Conservation (phyloP, 2,329 filamentous ascomycete genomes). For the Thielaviopsis musarum region DNA sequence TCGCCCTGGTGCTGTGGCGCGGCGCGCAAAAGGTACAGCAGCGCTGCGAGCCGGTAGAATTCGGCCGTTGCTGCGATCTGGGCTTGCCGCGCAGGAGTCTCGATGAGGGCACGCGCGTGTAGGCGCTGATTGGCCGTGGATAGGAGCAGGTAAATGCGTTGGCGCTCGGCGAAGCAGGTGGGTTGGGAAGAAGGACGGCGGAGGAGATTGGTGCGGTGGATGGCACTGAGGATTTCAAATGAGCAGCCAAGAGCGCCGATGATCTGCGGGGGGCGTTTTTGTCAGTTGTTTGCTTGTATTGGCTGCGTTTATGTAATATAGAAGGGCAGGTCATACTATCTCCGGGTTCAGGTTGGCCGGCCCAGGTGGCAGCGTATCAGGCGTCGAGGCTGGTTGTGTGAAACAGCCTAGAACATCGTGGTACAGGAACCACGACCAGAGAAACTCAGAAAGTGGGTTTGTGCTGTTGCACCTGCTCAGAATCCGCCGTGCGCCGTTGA, state of each 20-base stretch:
- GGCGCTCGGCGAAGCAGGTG: slow-evolving; percentile 7
- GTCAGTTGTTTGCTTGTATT: not conserved
- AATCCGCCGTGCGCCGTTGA: slow-evolving; percentile 26
- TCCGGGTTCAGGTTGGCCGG: not conserved
- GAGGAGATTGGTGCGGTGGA: slow-evolving; percentile 26
- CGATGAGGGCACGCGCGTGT: slow-evolving; percentile 9
- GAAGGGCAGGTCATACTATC: not conserved
- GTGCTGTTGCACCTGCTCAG: slow-evolving; percentile 17
- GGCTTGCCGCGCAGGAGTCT: slow-evolving; percentile 17
- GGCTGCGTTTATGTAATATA: not conserved
- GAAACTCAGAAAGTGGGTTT: slow-evolving; percentile 21
- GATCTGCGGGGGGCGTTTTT: slow-evolving; percentile 20
- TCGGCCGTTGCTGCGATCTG: slow-evolving; percentile 28
- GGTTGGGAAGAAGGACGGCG: slow-evolving; percentile 15
- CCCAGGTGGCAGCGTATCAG: not conserved
- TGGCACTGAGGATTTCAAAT: slow-evolving; percentile 26
- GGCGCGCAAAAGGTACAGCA: slow-evolving; percentile 26
- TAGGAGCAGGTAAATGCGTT: not conserved
- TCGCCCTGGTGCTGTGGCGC: slow-evolving; percentile 13
- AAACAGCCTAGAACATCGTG: slow-evolving; percentile 30
- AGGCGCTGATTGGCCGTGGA: not conserved
- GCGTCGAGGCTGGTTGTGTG: slow-evolving; percentile 19
- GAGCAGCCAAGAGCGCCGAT: slow-evolving; percentile 31
- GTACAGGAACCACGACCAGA: slow-evolving; percentile 30
- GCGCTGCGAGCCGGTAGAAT: slow-evolving; percentile 31